Conservation (phyloP, 2,329 filamentous ascomycete species). For the Aspergillus sp. region DNA sequence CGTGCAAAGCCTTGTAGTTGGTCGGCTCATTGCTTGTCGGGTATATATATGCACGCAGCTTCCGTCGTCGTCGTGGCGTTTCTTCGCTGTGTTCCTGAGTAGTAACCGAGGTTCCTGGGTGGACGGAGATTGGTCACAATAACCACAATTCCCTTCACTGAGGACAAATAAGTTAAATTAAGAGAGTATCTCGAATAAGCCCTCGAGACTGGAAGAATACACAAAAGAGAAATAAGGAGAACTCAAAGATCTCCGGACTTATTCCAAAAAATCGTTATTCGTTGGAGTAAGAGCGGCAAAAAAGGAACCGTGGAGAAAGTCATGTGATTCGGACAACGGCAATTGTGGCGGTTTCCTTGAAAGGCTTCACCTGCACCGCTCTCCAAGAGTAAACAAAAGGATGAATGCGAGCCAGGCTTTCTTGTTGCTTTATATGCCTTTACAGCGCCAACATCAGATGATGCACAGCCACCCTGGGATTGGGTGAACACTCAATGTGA, state of each 20-base stretch:
- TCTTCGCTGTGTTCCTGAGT: too few species aligned
- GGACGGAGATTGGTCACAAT: neutral
- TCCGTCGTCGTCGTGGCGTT: neutral
- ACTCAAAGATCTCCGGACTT: conserved; percentile 1
- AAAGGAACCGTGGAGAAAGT: conserved; percentile 9
- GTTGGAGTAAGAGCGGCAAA: conserved; percentile 10
- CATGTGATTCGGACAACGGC: conserved; percentile 17
- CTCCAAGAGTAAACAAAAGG: too few species aligned
- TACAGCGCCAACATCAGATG: too few species aligned
- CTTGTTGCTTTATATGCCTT: too few species aligned
- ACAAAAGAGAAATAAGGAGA: neutral
- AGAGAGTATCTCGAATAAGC: neutral
- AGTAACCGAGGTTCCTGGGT: neutral
- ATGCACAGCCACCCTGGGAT: too few species aligned
- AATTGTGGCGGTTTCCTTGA: neutral
- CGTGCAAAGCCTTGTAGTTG: conserved; percentile 23
- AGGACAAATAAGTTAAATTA: neutral
- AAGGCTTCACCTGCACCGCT: too few species aligned
- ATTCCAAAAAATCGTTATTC: too few species aligned
- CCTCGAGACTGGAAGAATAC: neutral
- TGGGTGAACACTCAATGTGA: too few species aligned
- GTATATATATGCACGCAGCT: neutral
- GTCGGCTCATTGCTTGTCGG: conserved; percentile 19
- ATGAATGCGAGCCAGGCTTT: too few species aligned
- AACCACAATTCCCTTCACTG: too few species aligned